Evolutionary conservation across 176 grass and related monocot genomes (phyloP), one percentile per base, ranked within the genome.

Genomic region (Tillandsia fasciculata): DNA sequence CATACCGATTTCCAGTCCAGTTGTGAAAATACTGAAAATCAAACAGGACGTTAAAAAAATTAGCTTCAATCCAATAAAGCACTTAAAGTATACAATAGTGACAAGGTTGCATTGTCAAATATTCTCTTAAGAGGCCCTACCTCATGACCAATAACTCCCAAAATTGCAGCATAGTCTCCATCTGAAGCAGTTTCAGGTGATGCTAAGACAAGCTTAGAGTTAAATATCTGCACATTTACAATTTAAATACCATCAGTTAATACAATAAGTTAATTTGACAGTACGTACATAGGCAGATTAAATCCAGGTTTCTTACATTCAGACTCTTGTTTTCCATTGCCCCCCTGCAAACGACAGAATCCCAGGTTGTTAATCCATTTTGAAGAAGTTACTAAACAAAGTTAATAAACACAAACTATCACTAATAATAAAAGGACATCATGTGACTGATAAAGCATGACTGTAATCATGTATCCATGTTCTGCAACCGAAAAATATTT

Each of bases 251-350:
- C 65, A 65, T 87, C 54, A 90, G 18, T 1, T 74, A 72, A 67
- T 73, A 2, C 15, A 27, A 65, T 87, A 50, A 90, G 18, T 1
- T 74, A 81, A 59, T 67, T 29, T n/a, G 3, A 73, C 1, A 17
- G 11, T 42, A 59, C 66, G 9, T 7, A 67, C 52, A 76, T 71
- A 73, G 2, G 68, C 67, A 53, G 13, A 26, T 78, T 56, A 77
- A 2, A n/a, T 77, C 20, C 78, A 26, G 72, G 50, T 77, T 76
- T 83, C 82, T 83, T 83, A 99, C 94, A 29, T 93, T 99, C 68
- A 99, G 82, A 69, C 94, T 99, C 77, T 99, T 99, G 80, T 99
- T 99, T 63, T 99, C 94, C 94, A 99, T 99, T 20, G 94, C 94
- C 51, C 94, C 94, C 94, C 94, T 99, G 75, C 24, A 87, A 90